These are phyloP conservation scores for Cryphonectria parasitica DNA, from an alignment of 2,329 filamentous ascomycete genomes.

Conservation along the genomic window DNA sequence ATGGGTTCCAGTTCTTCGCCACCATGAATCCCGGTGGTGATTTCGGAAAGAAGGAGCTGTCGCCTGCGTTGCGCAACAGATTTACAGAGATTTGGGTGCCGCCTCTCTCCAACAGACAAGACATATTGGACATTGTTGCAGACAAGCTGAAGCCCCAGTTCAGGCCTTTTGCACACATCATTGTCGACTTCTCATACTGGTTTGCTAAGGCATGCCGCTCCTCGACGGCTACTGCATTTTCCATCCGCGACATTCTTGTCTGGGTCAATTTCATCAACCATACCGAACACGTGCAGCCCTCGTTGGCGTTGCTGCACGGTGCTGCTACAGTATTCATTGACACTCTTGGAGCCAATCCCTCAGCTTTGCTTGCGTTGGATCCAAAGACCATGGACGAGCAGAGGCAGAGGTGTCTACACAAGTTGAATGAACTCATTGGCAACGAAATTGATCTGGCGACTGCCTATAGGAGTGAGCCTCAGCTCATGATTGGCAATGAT, in stretches of 20 bases:
- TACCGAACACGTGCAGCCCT: slow-evolving; percentile 51
- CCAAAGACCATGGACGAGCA: slow-evolving; percentile 71
- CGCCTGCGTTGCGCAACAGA: slow-evolving; percentile 89
- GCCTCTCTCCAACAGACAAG: slow-evolving; percentile 78
- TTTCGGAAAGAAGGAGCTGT: slow-evolving; percentile 97
- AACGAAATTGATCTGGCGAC: slow-evolving; percentile 63
- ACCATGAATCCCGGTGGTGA: slow-evolving; percentile 99
- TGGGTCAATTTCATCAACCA: slow-evolving; percentile 94
- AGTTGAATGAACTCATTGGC: slow-evolving; percentile 69
- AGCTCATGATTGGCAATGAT: slow-evolving; percentile 57
- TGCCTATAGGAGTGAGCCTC: slow-evolving; percentile 67
- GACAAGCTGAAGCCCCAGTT: slow-evolving; percentile 68
- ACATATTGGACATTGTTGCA: slow-evolving; percentile 84
- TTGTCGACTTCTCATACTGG: slow-evolving; percentile 91
- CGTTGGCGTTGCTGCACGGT: slow-evolving; percentile 70
- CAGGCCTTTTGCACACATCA: slow-evolving; percentile 63
- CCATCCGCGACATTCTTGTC: slow-evolving; percentile 86
- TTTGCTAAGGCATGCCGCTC: slow-evolving; percentile 84
- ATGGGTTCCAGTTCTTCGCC: slow-evolving; percentile 92
- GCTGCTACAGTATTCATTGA: slow-evolving; percentile 96
- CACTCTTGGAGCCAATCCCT: slow-evolving; percentile 91
- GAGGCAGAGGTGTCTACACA: slow-evolving; percentile 71
- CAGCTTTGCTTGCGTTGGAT: slow-evolving; percentile 78
- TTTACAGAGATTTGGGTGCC: slow-evolving; percentile 99
- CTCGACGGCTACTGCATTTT: slow-evolving; percentile 75